A percentile compares a stretch with the other conserved stretches of the same genome.
Evolutionary conservation across 441 rosid species (phyloP).

Genomic region (Populus tomentosa): DNA sequence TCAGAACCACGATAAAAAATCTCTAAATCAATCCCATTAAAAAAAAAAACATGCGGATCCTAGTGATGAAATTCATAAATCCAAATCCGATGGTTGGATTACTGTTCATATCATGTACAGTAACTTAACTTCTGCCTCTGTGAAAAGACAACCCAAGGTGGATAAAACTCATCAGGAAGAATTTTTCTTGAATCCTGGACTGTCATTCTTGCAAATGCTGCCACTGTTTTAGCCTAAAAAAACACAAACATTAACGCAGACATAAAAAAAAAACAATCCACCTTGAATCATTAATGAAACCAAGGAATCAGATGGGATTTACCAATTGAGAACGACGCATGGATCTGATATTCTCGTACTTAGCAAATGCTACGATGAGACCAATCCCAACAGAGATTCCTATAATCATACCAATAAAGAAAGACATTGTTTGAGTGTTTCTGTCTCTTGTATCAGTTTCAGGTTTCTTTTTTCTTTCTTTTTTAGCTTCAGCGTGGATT

Average conservation of each 20-base stretch:
- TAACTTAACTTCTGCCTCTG: slow-evolving; percentile 74
- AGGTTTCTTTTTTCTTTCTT: background rate
- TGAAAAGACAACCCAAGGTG: slow-evolving; percentile 87
- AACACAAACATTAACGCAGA: background rate
- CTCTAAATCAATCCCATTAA: background rate
- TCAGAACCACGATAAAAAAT: slow-evolving; percentile 3
- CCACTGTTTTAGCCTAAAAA: slow-evolving; percentile 65
- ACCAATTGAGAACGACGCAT: slow-evolving; percentile 65
- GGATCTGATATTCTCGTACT: slow-evolving; percentile 54
- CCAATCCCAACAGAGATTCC: slow-evolving; percentile 63
- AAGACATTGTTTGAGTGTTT: slow-evolving; percentile 46
- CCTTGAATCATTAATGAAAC: background rate
- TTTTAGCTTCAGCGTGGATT: background rate
- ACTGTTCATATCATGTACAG: background rate
- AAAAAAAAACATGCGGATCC: background rate
- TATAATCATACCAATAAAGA: slow-evolving; percentile 49
- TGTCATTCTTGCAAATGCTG: slow-evolving; percentile 90
- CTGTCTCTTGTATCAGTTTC: background rate
- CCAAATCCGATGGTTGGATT: background rate
- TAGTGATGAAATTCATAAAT: background rate
- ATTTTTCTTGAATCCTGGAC: slow-evolving; percentile 80
- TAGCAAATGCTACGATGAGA: slow-evolving; percentile 62
- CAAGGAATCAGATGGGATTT: slow-evolving; percentile 1
- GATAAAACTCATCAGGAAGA: slow-evolving; percentile 58
- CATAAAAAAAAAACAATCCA: background rate